phyloP scores from a whole-genome alignment of 2,329 filamentous ascomycete species.

The Pseudogymnoascus pannorum region DNA sequence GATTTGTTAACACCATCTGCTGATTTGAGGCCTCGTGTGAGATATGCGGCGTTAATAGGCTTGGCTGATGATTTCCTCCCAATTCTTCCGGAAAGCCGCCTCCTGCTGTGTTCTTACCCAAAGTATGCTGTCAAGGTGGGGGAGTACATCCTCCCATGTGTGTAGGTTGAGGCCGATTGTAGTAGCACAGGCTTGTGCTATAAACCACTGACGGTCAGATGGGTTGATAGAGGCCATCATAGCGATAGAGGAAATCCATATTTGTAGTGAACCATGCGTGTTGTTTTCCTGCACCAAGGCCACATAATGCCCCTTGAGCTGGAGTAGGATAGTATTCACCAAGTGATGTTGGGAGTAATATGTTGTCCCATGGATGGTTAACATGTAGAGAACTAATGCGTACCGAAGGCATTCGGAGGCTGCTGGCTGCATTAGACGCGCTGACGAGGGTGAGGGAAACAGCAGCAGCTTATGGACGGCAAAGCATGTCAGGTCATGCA shows the following conservation, averaged over 20 bases:
- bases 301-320: conserved; percentile 29
- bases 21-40: neutral
- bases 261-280: conserved; percentile 24
- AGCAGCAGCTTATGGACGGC: conserved; percentile 43
- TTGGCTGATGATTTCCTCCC: conserved; percentile 23
- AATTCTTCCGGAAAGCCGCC: conserved; percentile 23
- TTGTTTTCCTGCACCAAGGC: conserved; percentile 12
- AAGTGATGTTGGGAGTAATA: conserved; percentile 46
- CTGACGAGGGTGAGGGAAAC: conserved; percentile 6
- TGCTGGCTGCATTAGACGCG: conserved; percentile 13
- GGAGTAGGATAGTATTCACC: conserved; percentile 29
- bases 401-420: conserved; percentile 41
- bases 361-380: conserved; percentile 46
- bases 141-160: conserved; percentile 22
- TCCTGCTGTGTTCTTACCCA: conserved; percentile 26
- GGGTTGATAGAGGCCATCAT: conserved; percentile 31
- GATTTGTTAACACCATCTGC: neutral
- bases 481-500: conserved; percentile 50
- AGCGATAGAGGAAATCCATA: conserved; percentile 39
- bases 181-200: conserved; percentile 19
- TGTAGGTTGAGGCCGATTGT: conserved; percentile 3
- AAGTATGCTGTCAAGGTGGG: conserved; percentile 23
- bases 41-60: neutral
- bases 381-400: conserved; percentile 43
- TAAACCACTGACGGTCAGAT: conserved; percentile 27